phyloP scores from a whole-genome alignment of 192 early-diverging fungal genomes.

The Funneliformis mosseae region DNA sequence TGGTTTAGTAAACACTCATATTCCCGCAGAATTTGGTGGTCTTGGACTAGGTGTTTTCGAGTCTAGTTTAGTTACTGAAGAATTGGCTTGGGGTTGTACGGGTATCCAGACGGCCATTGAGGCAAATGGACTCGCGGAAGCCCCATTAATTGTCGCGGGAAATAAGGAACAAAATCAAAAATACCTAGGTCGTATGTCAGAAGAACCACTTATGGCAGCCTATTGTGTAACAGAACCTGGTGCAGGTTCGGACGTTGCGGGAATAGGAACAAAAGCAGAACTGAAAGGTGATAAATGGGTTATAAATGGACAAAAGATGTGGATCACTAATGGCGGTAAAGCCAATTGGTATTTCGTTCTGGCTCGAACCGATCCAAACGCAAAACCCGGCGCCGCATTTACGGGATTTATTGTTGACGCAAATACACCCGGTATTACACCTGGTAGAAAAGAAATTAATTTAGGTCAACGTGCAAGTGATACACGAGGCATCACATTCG shows the following conservation, averaged over 20 bases:
- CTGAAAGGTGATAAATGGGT: conserved; percentile 82
- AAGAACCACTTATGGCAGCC: conserved; percentile 93
- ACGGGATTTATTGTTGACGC: conserved; percentile 96
- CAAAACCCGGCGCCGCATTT: conserved; percentile 83
- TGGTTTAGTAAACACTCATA: conserved; percentile 89
- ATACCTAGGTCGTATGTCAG: conserved; percentile 95
- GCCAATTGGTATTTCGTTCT: conserved; percentile 98
- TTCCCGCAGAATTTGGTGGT: conserved; percentile 85
- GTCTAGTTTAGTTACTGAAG: conserved; percentile 84
- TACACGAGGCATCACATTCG: conserved; percentile 88
- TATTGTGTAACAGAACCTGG: conserved; percentile 89
- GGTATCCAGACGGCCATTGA: conserved; percentile 97
- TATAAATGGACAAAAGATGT: conserved; percentile 92
- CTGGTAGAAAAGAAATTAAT: conserved; percentile 95
- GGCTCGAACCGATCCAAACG: conserved; percentile 82
- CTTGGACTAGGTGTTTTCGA: conserved; percentile 88
- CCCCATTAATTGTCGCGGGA: conserved; percentile 86
- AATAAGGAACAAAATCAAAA: conserved; percentile 92
- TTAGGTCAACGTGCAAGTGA: conserved; percentile 95
- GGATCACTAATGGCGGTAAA: conserved; percentile 96
- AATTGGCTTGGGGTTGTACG: conserved; percentile 90
- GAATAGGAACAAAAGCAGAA: conserved; percentile 67
- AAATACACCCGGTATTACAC: conserved; percentile 83
- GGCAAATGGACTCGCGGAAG: conserved; percentile 93
- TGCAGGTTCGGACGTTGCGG: conserved; percentile 77